Evolutionary conservation across 2,329 filamentous ascomycete species (phyloP).

Genomic region (Phaeoacremonium minimum): DNA sequence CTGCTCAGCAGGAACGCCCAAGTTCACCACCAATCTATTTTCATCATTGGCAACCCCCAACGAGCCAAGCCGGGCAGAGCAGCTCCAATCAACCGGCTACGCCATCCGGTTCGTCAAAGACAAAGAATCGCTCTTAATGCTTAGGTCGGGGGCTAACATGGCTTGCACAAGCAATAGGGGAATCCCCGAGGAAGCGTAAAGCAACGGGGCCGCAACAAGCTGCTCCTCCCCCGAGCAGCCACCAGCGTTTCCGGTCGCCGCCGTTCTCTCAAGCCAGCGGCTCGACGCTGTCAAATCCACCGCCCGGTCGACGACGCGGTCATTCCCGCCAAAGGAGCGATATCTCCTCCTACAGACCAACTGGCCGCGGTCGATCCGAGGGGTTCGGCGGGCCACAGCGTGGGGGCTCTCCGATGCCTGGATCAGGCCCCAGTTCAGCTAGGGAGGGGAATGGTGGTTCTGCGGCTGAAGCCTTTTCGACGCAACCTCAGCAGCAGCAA

Average conservation of each 20-base stretch:
- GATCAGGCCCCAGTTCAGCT: constrained; percentile 22
- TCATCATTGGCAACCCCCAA: constrained; percentile 87
- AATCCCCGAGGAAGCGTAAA: constrained; percentile 84
- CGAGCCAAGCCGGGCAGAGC: constrained; percentile 51
- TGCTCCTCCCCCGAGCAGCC: constrained; percentile 38
- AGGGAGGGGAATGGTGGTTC: constrained; percentile 24
- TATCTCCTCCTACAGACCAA: constrained; percentile 43
- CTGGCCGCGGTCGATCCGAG: constrained; percentile 30
- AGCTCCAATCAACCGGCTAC: constrained; percentile 64
- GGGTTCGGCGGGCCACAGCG: constrained; percentile 26
- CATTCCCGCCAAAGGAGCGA: constrained; percentile 65
- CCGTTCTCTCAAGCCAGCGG: constrained; percentile 45
- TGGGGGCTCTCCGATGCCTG: constrained; percentile 29
- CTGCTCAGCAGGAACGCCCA: constrained; percentile 54
- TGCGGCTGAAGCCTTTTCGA: constrained; percentile 17
- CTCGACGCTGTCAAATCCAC: constrained; percentile 47
- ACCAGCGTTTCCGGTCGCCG: constrained; percentile 45
- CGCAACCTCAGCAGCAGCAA: constrained; percentile 10
- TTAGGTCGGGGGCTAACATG: constrained; percentile 36
- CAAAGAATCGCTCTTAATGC: constrained; percentile 39
- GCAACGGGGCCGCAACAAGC: constrained; percentile 52
- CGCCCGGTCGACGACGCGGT: constrained; percentile 48
- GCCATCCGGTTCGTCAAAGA: constrained; percentile 67
- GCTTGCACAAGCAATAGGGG: constrained; percentile 55
- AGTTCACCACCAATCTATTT: constrained; percentile 79